Evolutionary conservation across 83 land plant genomes (phyloP), one percentile per base, ranked within the genome.

Genomic region (Picea abies): DNA sequence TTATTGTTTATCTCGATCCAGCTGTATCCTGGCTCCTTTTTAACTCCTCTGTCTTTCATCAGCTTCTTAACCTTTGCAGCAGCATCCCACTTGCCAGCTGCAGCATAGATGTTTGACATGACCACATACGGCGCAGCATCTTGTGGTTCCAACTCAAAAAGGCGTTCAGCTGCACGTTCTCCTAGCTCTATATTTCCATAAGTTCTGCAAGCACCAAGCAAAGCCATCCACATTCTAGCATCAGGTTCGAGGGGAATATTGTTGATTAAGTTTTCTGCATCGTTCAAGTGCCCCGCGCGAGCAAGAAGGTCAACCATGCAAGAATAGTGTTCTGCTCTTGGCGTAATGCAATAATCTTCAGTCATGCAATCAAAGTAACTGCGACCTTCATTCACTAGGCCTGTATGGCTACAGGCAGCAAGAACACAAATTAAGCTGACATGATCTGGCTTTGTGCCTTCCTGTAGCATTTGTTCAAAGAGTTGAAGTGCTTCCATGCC

Each of bases 241-340:
- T 90, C 89, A 2, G 92, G 89, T 19, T 88, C 81, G 64, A 83
- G 86, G 7, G 94, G 92, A 84, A 92, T 90, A 47, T 80, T 26
- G 35, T 65, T 63, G 76, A 92, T 82, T 26, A 89, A 35, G 35
- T 83, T 84, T 83, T 83, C 86, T 26, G 90, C 87, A 66, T 86
- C 87, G 58, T 84, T 78, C 22, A 92, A 80, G 4, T 83, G 77
- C 60, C 94, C 94, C 6, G 80, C 79, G 0, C 94, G 79, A 23
- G 90, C 89, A 71, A 92, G 63, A 63, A 92, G 60, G 65, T 92
- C 94, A 81, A 92, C 61, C 79, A 90, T 79, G 39, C 90, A 90
- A 61, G 94, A 68, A 82, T 92, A 92, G 56, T 90, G 94, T 65
- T 88, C 92, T 78, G 67, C 82, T 62, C 67, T 87, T 7, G 92